Evolutionary conservation across 1,284 basidiomycete species (phyloP).

Genomic region (Agroathelia rolfsii): DNA sequence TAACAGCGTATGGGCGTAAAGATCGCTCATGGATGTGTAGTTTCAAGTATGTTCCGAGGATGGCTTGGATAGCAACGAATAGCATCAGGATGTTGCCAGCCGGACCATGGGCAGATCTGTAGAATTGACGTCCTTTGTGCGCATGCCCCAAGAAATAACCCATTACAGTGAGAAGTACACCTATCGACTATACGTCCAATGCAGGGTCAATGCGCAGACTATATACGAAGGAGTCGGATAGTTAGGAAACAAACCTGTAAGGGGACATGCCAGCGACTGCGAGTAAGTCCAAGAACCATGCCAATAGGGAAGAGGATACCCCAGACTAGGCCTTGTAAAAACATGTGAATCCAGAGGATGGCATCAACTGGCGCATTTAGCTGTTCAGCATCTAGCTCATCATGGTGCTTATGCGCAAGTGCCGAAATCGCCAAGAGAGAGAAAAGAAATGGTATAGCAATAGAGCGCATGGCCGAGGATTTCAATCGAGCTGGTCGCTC

Average conservation of each 20-base stretch:
- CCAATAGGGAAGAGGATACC: slow-evolving; percentile 77
- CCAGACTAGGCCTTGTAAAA: slow-evolving; percentile 69
- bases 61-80: slow-evolving; percentile 59
- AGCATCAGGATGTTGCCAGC: slow-evolving; percentile 63
- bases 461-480: no score
- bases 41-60: slow-evolving; percentile 84
- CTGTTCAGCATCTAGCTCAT: slow-evolving; percentile 53
- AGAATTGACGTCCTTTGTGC: slow-evolving; percentile 72
- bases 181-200: no score
- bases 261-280: slow-evolving; percentile 81
- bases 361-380: slow-evolving; percentile 61
- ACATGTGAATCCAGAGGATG: slow-evolving; percentile 74
- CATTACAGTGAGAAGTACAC: no score
- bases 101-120: slow-evolving; percentile 57
- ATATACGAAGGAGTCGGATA: slow-evolving; percentile 9
- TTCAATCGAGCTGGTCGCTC: no score
- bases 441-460: slow-evolving; percentile 3
- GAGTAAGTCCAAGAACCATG: slow-evolving; percentile 77
- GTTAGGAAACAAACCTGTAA: slow-evolving; percentile 63
- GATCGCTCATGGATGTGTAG: slow-evolving; percentile 80
- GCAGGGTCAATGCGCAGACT: slow-evolving; percentile 55
- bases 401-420: slow-evolving; percentile 51
- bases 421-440: slow-evolving; percentile 12
- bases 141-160: slow-evolving; percentile 74
- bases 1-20: slow-evolving; percentile 67